These are phyloP conservation scores for Bidens hawaiensis DNA, from an alignment of 140 eudicot genomes.

Conservation along the genomic window DNA sequence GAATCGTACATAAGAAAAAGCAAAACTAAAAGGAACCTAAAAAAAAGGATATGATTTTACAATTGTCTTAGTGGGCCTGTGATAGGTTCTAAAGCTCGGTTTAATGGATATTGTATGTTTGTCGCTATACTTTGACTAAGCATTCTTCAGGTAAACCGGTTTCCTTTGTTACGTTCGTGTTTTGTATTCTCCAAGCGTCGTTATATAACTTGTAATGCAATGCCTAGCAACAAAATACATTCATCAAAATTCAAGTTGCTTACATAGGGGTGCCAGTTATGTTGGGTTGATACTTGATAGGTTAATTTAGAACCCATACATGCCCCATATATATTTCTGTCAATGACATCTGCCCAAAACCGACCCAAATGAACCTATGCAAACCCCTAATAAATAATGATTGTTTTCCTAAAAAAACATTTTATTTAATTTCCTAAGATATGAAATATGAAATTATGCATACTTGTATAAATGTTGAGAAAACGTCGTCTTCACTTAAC, in stretches of 20 bases:
- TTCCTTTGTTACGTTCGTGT: constrained; percentile 23
- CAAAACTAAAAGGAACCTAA: constrained; percentile 5
- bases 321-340: neutral
- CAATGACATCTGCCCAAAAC: neutral
- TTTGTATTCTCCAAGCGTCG: constrained; percentile 69
- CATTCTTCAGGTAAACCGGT: too few relatives aligned
- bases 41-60: neutral
- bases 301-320: too few relatives aligned
- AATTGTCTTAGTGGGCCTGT: neutral
- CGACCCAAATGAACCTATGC: too few relatives aligned
- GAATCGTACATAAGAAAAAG: too few relatives aligned
- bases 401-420: neutral
- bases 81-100: neutral
- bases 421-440: neutral
- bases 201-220: constrained; percentile 77
- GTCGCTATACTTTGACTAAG: constrained; percentile 16
- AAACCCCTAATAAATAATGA: neutral
- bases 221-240: constrained; percentile 34
- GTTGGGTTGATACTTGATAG: neutral
- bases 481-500: too few relatives aligned
- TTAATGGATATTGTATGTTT: neutral
- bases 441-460: constrained; percentile 1
- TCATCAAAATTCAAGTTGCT: neutral
- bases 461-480: constrained; percentile 85
- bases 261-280: neutral